phyloP scores from a whole-genome alignment of 805 yeast genomes.

The Cyberlindnera galapagoensis region DNA sequence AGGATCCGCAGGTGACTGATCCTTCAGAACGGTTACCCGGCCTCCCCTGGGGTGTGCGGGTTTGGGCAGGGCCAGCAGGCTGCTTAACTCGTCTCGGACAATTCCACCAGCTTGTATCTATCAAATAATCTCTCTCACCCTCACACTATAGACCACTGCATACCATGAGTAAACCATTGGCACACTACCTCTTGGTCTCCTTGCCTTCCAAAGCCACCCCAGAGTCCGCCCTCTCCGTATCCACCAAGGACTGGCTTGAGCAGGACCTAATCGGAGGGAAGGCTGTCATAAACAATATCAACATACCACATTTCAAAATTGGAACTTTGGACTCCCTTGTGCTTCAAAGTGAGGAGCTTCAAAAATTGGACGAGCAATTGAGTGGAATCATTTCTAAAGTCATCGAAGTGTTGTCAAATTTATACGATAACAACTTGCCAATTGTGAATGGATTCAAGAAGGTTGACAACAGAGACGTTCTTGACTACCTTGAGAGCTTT shows the following conservation, averaged over 20 bases:
- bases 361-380: conserved; percentile 76
- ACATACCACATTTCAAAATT: conserved; percentile 81
- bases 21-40: too few species aligned
- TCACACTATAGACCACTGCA: too few species aligned
- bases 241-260: conserved; percentile 47
- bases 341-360: conserved; percentile 82
- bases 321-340: conserved; percentile 92
- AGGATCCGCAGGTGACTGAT: too few species aligned
- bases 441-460: conserved; percentile 42
- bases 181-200: conserved; percentile 48
- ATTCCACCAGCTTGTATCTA: too few species aligned
- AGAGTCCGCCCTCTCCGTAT: conserved; percentile 36
- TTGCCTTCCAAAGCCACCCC: conserved; percentile 52
- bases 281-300: conserved; percentile 48
- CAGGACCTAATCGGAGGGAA: conserved; percentile 49
- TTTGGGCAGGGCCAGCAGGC: too few species aligned
- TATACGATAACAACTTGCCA: conserved; percentile 37
- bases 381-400: conserved; percentile 63
- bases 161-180: conserved; percentile 28
- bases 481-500: conserved; percentile 66
- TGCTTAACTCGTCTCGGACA: too few species aligned
- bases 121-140: too few species aligned
- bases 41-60: too few species aligned
- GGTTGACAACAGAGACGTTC: conserved; percentile 47
- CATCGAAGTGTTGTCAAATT: conserved; percentile 58